Percentiles rank a stretch among this genome's conserved stretches.
Evolutionary conservation across 768 basidiomycete species (phyloP).

Genomic region (Suillus americanus): DNA sequence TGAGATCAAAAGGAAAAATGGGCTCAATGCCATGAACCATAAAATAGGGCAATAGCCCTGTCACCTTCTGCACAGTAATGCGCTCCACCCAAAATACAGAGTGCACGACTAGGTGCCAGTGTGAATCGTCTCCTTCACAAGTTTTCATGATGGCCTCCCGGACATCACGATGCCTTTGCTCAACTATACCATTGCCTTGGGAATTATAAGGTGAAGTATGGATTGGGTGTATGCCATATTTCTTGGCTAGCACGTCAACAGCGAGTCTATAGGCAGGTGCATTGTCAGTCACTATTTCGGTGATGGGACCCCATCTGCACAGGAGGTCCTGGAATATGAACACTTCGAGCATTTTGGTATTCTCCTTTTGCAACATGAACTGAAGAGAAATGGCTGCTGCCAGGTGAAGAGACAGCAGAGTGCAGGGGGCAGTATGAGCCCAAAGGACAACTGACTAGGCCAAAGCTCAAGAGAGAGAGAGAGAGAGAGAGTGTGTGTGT

Average conservation of each 20-base stretch:
- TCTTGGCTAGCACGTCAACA: neutral
- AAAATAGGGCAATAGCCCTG: neutral
- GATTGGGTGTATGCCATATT: too few species aligned
- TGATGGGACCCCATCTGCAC: too few species aligned
- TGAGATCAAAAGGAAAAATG: neutral
- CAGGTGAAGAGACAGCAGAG: too few species aligned
- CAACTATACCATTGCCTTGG: neutral
- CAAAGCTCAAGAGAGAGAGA: too few species aligned
- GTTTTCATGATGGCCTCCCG: conserved; percentile 11
- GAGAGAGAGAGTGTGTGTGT: too few species aligned
- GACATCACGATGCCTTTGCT: conserved; percentile 6
- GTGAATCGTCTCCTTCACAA: neutral
- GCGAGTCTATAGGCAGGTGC: too few species aligned
- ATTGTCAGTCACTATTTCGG: too few species aligned
- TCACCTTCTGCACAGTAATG: neutral
- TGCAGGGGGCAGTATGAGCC: too few species aligned
- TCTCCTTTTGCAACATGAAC: neutral
- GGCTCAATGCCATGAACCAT: neutral
- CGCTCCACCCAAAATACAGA: too few species aligned
- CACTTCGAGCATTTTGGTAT: neutral
- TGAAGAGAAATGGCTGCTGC: too few species aligned
- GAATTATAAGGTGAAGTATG: neutral
- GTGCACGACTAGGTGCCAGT: neutral
- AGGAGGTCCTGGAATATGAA: too few species aligned
- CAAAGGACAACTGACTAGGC: too few species aligned